Base-by-base conservation (phyloP, 2,329 filamentous ascomycete species). In the Pleurostoma richardsiae region DNA sequence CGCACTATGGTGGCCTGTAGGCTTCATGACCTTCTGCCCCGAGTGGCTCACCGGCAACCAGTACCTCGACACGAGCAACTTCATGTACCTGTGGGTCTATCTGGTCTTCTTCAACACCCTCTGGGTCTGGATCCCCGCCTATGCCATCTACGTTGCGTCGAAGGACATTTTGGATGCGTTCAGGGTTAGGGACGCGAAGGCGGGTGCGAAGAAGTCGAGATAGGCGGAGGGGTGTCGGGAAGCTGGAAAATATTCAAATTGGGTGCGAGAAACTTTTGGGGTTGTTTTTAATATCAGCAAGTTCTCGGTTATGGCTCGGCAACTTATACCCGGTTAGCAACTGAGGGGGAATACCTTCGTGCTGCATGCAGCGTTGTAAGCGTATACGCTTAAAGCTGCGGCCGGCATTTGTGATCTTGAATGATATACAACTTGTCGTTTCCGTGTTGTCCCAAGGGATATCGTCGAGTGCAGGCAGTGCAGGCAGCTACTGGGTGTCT, bases 21-120 rank as follows among this genome's bases (percentile, higher is more conserved):
- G 82, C 19, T 86, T 82, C 66, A 85, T 86, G 78, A 86, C 83
- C 0, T 86, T 86, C 59, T 82, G 77, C 63, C 83, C 83, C 10
- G 83, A 86, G 64, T 86, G 83, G 83, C 66, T 86, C 10, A 78
- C 74, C 3, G 75, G 74, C 44, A 85, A 75, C 59, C 59, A 73
- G 52, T 84, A 83, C 58, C 74, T 86, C 49, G 79, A 85, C 60
- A 72, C 72, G 19, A 81, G 74, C 66, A 86, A 85, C 64, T 84
- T 79, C 55, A 83, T 86, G 80, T 83, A 83, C 56, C 67, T 76
- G 52, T 86, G 82, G 82, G 69, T 85, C 10, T 86, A 85, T 54
- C 67, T 86, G 11, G 70, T 83, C 54, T 85, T 86, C 64, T 86
- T 86, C 70, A 86, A 86, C 63, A 76, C 73, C 55, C 66, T 85